Percentiles rank a stretch among this genome's conserved stretches.
phyloP scores from a whole-genome alignment of 352 stramenopile genomes.

The Aphanomyces invadans region DNA sequence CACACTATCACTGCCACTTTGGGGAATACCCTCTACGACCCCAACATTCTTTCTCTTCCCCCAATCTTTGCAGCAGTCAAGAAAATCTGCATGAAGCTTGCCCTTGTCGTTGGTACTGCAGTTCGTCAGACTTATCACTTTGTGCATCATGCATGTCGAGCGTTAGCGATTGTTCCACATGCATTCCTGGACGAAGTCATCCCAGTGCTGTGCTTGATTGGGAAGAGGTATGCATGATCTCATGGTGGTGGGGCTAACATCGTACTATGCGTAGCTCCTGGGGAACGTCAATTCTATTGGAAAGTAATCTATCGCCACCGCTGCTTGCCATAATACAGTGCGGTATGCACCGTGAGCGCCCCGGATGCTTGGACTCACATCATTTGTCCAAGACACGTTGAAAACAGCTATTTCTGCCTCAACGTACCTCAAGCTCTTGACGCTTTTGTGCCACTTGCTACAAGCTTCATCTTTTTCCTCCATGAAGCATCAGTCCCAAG shows the following conservation, averaged over 20 bases:
- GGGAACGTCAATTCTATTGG: conserved; percentile 1
- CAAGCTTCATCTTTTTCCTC: conserved; percentile 3
- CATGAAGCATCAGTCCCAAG: conserved; percentile 7
- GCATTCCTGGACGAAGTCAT: conserved; percentile 1
- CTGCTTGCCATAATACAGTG: conserved; percentile 3
- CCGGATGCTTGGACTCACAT: not conserved
- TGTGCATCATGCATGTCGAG: not conserved
- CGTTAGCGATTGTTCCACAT: conserved; percentile 1
- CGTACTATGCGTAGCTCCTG: not conserved
- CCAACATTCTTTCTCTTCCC: not conserved
- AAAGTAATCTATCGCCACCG: not conserved
- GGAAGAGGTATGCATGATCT: not conserved
- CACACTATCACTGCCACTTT: not conserved
- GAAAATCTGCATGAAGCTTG: not conserved
- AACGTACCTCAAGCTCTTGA: conserved; percentile 9
- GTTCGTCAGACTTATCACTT: too few species aligned
- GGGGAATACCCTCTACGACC: not conserved
- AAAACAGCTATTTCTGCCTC: not conserved
- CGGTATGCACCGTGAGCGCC: not conserved
- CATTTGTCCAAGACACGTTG: not conserved
- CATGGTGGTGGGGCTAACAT: not conserved
- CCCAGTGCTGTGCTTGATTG: conserved; percentile 2
- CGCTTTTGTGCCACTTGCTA: conserved; percentile 9
- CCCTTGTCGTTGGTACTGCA: conserved; percentile 1
- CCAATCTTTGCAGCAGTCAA: not conserved